Conservation (phyloP, 1,139 yeast genomes). For the Taphrina pruni region DNA sequence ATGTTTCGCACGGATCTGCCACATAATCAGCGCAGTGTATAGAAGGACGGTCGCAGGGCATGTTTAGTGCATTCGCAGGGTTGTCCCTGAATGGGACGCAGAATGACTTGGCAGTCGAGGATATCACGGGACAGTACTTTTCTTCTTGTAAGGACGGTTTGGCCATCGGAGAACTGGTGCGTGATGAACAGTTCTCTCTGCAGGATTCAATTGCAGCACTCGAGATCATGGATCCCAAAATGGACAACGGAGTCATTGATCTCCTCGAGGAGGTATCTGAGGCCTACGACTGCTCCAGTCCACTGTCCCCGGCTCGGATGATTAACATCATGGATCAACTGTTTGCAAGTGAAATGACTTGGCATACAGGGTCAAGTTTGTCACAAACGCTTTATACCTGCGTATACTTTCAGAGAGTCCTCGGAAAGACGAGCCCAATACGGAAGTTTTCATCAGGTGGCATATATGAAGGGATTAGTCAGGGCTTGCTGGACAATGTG, state of each 20-base stretch:
- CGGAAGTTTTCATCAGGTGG: not conserved
- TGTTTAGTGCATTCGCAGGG: conserved; percentile 4
- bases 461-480: not conserved
- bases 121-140: conserved; percentile 15
- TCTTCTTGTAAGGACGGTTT: conserved; percentile 26
- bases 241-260: conserved; percentile 43
- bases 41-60: not conserved
- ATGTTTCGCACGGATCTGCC: too few relatives aligned
- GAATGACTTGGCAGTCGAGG: not conserved
- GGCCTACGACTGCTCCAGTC: conserved; percentile 14
- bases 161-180: conserved; percentile 41
- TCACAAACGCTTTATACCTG: conserved; percentile 42
- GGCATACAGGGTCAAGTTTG: conserved; percentile 41
- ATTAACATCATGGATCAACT: conserved; percentile 36
- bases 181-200: conserved; percentile 36
- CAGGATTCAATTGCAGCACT: conserved; percentile 43
- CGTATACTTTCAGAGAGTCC: conserved; percentile 33
- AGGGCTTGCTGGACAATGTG: conserved; percentile 23
- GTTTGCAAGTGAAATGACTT: conserved; percentile 40
- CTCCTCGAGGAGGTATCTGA: not conserved
- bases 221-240: conserved; percentile 45
- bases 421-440: conserved; percentile 7
- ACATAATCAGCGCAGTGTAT: not conserved
- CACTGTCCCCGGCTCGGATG: conserved; percentile 19
- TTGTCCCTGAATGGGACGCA: not conserved